Base-by-base conservation (phyloP, 495 filamentous ascomycete genomes). In the Penicillium silybi region DNA sequence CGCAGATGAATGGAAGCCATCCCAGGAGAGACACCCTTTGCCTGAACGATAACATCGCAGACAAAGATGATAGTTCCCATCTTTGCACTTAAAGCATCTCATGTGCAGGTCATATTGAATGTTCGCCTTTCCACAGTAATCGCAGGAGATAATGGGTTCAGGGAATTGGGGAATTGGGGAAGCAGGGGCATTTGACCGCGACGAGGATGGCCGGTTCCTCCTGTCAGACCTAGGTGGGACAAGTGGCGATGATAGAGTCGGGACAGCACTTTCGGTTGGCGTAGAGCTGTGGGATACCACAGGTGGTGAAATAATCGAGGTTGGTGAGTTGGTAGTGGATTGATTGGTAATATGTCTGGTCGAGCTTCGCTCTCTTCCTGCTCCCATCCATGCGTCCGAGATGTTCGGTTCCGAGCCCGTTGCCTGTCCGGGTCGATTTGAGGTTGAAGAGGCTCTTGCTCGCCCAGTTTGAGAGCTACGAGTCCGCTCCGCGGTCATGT, bases 91-190 rank as follows among this genome's bases (percentile, higher is more conserved):
- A 6, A 69, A 57, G 68, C 91, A 96, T 63, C 84, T 83, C 67
- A 87, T 90, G 65, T 95, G 89, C 0, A 95, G 71, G 2, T 86
- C 80, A 57, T 95, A 90, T 63, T 93, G 83, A 50, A 95, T 89
- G 48, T 87, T 75, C 3, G 66, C 26, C 51, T 75, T 83, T 16
- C 70, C 65, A 63, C 91, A 96, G 25, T 80, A 67, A 22, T 82
- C 77, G 62, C 91, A 96, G 25, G 74, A 76, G 47, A 95, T 79
- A 0, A 79, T 79, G 2, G 91, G 90, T 56, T 93, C 90, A 3
- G 70, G 51, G 58, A 80, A 91, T 1, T 78, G 74, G 11, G 73
- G 62, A 13, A 74, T 72, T 4, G 69, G 66, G 37, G 60, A 51
- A 0, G 62, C 42, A 16, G 70, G 45, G 5, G 56, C 52, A 34